Evolutionary conservation across 345 rosid genomes (phyloP).

Genomic region (Arabidopsis suecica): DNA sequence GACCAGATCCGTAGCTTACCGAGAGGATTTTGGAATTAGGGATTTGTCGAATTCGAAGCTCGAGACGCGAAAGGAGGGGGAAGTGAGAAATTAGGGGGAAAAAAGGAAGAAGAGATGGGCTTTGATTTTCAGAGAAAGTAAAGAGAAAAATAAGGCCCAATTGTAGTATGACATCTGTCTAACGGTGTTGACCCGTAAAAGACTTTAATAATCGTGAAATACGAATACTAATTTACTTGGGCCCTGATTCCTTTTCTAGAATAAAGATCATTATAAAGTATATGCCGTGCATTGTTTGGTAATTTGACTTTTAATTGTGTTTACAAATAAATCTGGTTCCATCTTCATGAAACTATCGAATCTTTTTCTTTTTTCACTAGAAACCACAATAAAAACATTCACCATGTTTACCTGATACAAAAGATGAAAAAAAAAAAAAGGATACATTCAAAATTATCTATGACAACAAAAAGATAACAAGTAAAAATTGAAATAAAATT

Average conservation of each 20-base stretch:
- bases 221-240: neutral
- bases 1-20: constrained; percentile 41
- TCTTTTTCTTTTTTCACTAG: neutral
- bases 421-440: neutral
- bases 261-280: neutral
- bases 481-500: neutral
- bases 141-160: constrained; percentile 16
- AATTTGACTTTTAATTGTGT: constrained; percentile 8
- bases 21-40: constrained; percentile 34
- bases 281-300: constrained; percentile 16
- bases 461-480: constrained; percentile 10
- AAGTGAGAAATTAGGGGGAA: constrained; percentile 30
- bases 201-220: neutral
- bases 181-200: constrained; percentile 37
- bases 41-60: constrained; percentile 26
- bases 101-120: constrained; percentile 4
- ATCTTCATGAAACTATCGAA: neutral
- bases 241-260: neutral
- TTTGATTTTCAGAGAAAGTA: constrained; percentile 23
- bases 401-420: neutral
- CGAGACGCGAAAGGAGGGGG: constrained; percentile 10
- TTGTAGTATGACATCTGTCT: constrained; percentile 23
- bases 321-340: neutral
- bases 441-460: neutral
- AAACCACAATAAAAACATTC: neutral